These are phyloP conservation scores for Drechmeria coniospora DNA, from an alignment of 2,329 filamentous ascomycete species.

Conservation along the genomic window DNA sequence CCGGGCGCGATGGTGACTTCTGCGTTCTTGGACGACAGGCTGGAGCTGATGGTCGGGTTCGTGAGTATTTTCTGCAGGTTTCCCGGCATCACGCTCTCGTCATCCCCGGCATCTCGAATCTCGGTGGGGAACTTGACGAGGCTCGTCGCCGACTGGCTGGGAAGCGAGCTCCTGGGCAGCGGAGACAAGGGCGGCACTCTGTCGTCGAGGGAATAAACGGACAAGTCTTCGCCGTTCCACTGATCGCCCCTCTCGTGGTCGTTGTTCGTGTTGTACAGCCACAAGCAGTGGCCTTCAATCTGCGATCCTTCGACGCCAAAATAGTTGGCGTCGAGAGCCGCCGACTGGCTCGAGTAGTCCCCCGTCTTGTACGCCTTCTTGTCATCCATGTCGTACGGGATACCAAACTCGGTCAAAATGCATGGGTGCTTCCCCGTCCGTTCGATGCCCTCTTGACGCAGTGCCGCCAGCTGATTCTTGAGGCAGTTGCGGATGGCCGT, in stretches of 20 bases:
- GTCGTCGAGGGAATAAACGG: constrained; percentile 78
- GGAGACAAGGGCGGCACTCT: constrained; percentile 40
- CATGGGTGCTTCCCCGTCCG: constrained; percentile 81
- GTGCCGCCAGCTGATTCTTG: constrained; percentile 67
- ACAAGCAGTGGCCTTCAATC: constrained; percentile 75
- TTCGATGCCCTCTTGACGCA: constrained; percentile 75
- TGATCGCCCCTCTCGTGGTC: constrained; percentile 79
- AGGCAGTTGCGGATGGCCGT: constrained; percentile 89
- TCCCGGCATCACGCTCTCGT: constrained; percentile 49
- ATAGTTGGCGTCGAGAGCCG: constrained; percentile 91
- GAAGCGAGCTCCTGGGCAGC: constrained; percentile 24
- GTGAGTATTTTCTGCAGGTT: constrained; percentile 64
- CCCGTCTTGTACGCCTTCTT: constrained; percentile 91
- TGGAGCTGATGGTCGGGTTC: constrained; percentile 49
- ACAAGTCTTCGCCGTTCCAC: constrained; percentile 96
- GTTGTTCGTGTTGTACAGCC: constrained; percentile 75
- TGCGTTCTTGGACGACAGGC: constrained; percentile 33
- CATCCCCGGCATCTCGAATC: constrained; percentile 27
- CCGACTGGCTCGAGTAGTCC: constrained; percentile 82
- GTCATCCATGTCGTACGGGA: constrained; percentile 97
- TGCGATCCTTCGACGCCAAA: constrained; percentile 76
- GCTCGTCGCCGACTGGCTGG: constrained; percentile 30
- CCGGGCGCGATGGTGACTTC: constrained; percentile 52
- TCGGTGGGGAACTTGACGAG: constrained; percentile 10
- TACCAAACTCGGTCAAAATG: constrained; percentile 87